Percentiles rank a stretch among this genome's conserved stretches.
phyloP scores from a whole-genome alignment of 2,329 filamentous ascomycete genomes.

The Penicillium glabrum region DNA sequence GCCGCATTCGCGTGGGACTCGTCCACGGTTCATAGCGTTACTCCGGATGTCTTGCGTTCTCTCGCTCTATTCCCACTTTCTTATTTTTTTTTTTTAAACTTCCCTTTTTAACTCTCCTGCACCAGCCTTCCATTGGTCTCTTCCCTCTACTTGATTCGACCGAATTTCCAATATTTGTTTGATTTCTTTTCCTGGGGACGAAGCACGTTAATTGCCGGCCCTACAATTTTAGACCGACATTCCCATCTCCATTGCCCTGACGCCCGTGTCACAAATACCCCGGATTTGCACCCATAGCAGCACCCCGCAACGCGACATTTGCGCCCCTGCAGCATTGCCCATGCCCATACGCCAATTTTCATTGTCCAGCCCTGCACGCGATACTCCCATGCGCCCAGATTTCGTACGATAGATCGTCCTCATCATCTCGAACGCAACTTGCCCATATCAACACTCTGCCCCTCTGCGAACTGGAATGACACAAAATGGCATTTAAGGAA shows the following conservation, averaged over 20 bases:
- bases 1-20: too few species aligned
- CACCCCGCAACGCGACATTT: neutral
- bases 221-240: neutral
- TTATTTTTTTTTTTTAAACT: too few species aligned
- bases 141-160: too few species aligned
- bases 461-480: neutral
- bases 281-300: neutral
- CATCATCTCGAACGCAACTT: neutral
- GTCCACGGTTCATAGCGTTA: too few species aligned
- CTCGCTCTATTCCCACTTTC: too few species aligned
- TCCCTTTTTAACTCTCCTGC: too few species aligned
- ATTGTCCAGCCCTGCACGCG: neutral
- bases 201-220: neutral
- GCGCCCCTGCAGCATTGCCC: neutral
- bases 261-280: neutral
- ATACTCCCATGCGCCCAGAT: neutral
- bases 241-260: neutral
- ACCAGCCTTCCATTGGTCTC: too few species aligned
- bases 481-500: slow-evolving; percentile 14
- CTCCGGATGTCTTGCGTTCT: too few species aligned
- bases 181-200: too few species aligned
- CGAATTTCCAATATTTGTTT: too few species aligned
- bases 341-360: neutral
- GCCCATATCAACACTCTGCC: neutral
- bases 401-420: neutral